Base-by-base conservation (phyloP, 1,139 yeast genomes). In the Diutina pseudorugosa region DNA sequence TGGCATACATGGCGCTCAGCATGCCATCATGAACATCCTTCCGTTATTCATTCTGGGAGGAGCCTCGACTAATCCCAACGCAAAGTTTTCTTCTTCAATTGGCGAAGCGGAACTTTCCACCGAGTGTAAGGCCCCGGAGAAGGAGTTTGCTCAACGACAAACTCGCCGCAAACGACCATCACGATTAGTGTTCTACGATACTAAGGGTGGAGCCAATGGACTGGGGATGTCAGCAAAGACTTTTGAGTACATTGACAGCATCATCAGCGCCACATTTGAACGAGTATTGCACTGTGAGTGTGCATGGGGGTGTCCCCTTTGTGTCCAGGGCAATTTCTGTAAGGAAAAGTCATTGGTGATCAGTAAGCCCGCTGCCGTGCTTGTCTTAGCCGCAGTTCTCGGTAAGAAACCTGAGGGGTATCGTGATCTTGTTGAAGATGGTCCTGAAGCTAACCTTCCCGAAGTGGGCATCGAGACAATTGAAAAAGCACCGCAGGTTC, bases 1-100 rank as follows among this genome's bases (percentile, higher is more conserved):
- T 2, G 95, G 94, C 0, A 88, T 93, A n/a, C 99, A 94, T 68
- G 97, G 95, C 5, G 95, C 96, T 0, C 94, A 90, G 59, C 99
- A 93, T 69, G 89, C 89, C 0, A 70, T 91, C 1, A 83, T 89
- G 77, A 85, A 85, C 51, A 75, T 86, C 57, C 65, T 90, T 25
- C 95, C 96, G 0, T 60, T 77, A 4, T 79, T 80, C 56, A 69
- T 74, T 5, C 65, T 66, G 54, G 74, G 75, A 2, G 69, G 71
- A 2, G 72, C 72, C 1, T 63, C 68, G n/a, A 65, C 72, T 4
- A 63, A 67, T 47, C 68, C 70, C 0, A 69, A 69, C 55, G 79
- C 79, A 8, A 75, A 80, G 43, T 81, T 81, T n/a, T 76, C 79
- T 2, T 66, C 73, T 1, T 63, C 58, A 48, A 56, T 71, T 7